Base-by-base conservation (phyloP, 2,329 filamentous ascomycete genomes). In the Chaetomium sp. region DNA sequence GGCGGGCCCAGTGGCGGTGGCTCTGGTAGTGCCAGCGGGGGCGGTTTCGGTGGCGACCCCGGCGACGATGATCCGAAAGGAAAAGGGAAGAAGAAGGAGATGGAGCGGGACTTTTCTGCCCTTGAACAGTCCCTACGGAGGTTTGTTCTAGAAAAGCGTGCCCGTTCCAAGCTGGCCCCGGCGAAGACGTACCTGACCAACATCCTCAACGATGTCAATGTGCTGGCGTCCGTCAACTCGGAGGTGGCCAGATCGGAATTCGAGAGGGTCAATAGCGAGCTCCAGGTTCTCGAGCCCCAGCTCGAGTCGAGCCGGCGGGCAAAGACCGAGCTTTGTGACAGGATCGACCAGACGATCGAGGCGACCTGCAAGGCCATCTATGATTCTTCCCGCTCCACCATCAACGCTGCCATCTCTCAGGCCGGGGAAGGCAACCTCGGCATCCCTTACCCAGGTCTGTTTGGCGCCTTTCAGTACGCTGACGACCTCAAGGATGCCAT, bases 171-270 rank as follows among this genome's bases (percentile, higher is more conserved):
- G 74, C 80, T 99, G 57, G 92, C 94, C 1, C 94, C 94, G 5
- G 94, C 94, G 6, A 91, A 91, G 72, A 97, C 92, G 1, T 99
- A 99, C 68, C 82, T 99, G 1, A 77, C 95, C 65, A 99, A 99
- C 70, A 87, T 97, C 33, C 79, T 99, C 37, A 87, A 89, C 63
- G 94, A 99, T 66, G 79, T 99, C 57, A 78, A 90, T 67, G 86
- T 84, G 4, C 78, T 99, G 43, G 92, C 92, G 5, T 84, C 79
- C 0, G 89, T 96, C 64, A 99, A 99, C 70, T 79, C 85, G 33
- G 89, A 96, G 61, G 87, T 96, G 34, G 91, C 91, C 1, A 84
- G 90, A 64, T 80, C 85, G 7, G 94, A 99, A 70, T 77, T 97
- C 10, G 84, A 94, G 56, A 83, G 91, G 34, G 89, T 97, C 2